Conservation (phyloP, 2,329 filamentous ascomycete genomes). For the Cladophialophora chaetospira region DNA sequence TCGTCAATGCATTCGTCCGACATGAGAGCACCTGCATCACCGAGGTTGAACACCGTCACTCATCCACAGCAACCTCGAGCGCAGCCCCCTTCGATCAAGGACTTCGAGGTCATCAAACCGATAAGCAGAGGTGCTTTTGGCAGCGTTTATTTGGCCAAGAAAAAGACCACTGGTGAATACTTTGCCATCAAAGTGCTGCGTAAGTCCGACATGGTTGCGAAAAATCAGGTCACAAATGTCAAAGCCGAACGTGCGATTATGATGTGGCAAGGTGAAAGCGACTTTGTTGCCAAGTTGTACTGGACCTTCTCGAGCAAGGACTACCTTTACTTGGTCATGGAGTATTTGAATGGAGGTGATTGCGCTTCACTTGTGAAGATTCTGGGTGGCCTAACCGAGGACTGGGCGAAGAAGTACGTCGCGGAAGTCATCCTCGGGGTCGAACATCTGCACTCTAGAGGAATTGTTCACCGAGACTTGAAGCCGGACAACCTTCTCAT, state of each 20-base stretch:
- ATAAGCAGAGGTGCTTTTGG: slow-evolving; percentile 99
- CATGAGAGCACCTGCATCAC: slow-evolving; percentile 73
- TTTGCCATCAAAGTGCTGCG: slow-evolving; percentile 98
- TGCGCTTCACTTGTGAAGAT: slow-evolving; percentile 96
- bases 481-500: slow-evolving; percentile 98
- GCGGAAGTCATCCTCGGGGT: slow-evolving; percentile 96
- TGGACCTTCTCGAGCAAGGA: slow-evolving; percentile 99
- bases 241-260: slow-evolving; percentile 98
- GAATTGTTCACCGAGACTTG: slow-evolving; percentile 93
- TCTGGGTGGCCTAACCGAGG: slow-evolving; percentile 85
- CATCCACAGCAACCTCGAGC: slow-evolving; percentile 85
- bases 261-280: slow-evolving; percentile 99
- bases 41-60: slow-evolving; percentile 70
- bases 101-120: slow-evolving; percentile 98
- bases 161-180: slow-evolving; percentile 97
- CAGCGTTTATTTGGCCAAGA: slow-evolving; percentile 96
- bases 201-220: slow-evolving; percentile 99
- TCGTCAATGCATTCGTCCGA: slow-evolving; percentile 86
- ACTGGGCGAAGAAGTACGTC: slow-evolving; percentile 97
- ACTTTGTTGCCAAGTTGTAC: slow-evolving; percentile 97
- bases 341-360: slow-evolving; percentile 96
- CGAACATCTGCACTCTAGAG: slow-evolving; percentile 88
- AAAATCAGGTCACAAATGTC: slow-evolving; percentile 98
- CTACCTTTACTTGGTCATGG: slow-evolving; percentile 98
- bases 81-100: slow-evolving; percentile 93